These are phyloP conservation scores for Claviceps spartinae DNA, from an alignment of 2,329 filamentous ascomycete genomes.

Conservation along the genomic window DNA sequence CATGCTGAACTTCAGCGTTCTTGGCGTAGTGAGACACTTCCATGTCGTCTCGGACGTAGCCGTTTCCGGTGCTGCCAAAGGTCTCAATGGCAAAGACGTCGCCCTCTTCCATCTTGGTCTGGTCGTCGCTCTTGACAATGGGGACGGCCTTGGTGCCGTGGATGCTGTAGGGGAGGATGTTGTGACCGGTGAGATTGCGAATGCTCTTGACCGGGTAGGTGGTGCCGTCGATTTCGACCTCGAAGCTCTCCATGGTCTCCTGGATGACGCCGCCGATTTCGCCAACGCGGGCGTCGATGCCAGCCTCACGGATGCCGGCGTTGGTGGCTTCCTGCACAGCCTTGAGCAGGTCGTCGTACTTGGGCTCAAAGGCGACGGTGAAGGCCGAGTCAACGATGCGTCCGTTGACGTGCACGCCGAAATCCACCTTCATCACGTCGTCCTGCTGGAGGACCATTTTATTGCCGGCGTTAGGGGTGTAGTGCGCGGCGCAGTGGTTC, in stretches of 20 bases:
- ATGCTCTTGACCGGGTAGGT: slow-evolving; percentile 74
- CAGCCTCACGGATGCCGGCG: slow-evolving; percentile 72
- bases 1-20: slow-evolving; percentile 56
- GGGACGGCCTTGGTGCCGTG: slow-evolving; percentile 89
- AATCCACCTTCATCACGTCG: slow-evolving; percentile 75
- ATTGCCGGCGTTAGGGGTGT: slow-evolving; percentile 76
- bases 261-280: slow-evolving; percentile 77
- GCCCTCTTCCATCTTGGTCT: slow-evolving; percentile 95
- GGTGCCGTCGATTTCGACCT: slow-evolving; percentile 68
- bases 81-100: slow-evolving; percentile 94
- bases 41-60: slow-evolving; percentile 75
- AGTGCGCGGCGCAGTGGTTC: slow-evolving; percentile 78
- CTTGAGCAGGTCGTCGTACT: slow-evolving; percentile 60
- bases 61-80: slow-evolving; percentile 85
- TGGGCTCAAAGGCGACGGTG: slow-evolving; percentile 61
- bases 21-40: slow-evolving; percentile 85
- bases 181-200: slow-evolving; percentile 79
- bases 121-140: slow-evolving; percentile 77
- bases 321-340: slow-evolving; percentile 67
- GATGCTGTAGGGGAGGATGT: slow-evolving; percentile 78
- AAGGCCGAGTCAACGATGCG: slow-evolving; percentile 73
- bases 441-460: slow-evolving; percentile 57
- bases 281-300: slow-evolving; percentile 79
- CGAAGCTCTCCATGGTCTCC: slow-evolving; percentile 87
- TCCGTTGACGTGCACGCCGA: slow-evolving; percentile 69